A percentile compares a stretch with the other conserved stretches of the same genome.
These are phyloP conservation scores for Lachancea meyersii DNA, from an alignment of 805 yeast genomes.

Conservation along the genomic window DNA sequence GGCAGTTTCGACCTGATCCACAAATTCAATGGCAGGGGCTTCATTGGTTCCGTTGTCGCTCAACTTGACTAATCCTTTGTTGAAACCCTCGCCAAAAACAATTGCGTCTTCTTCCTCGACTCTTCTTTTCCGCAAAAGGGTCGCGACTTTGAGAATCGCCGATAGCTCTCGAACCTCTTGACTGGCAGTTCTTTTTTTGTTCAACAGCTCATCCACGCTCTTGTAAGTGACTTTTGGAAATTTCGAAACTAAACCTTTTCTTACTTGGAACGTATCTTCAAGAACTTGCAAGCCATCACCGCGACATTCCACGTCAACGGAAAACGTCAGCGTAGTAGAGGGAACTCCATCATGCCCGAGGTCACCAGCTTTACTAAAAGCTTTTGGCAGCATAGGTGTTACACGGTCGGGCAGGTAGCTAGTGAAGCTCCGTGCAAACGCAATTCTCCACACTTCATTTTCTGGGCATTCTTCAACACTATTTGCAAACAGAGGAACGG, in stretches of 20 bases:
- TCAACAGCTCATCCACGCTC: conserved; percentile 49
- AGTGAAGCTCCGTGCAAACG: conserved; percentile 56
- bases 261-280: conserved; percentile 31
- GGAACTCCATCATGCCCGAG: conserved; percentile 39
- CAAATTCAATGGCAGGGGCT: conserved; percentile 17
- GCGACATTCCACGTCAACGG: conserved; percentile 31
- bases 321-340: conserved; percentile 47
- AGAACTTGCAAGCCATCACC: conserved; percentile 19
- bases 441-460: conserved; percentile 40
- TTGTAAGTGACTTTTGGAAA: conserved; percentile 55
- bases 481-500: conserved; percentile 53
- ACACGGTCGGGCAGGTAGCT: conserved; percentile 66
- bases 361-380: conserved; percentile 46
- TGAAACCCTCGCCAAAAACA: conserved; percentile 34
- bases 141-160: conserved; percentile 28
- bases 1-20: conserved; percentile 31
- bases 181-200: background rate
- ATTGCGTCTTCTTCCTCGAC: conserved; percentile 36
- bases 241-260: conserved; percentile 39
- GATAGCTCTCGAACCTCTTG: conserved; percentile 22
- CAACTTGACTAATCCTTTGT: conserved; percentile 22
- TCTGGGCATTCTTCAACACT: conserved; percentile 22
- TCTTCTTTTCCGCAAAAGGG: conserved; percentile 26
- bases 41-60: conserved; percentile 6
- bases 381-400: conserved; percentile 63